Evolutionary conservation across 805 yeast genomes (phyloP).

Genomic region (Monosporozyma solicola): DNA sequence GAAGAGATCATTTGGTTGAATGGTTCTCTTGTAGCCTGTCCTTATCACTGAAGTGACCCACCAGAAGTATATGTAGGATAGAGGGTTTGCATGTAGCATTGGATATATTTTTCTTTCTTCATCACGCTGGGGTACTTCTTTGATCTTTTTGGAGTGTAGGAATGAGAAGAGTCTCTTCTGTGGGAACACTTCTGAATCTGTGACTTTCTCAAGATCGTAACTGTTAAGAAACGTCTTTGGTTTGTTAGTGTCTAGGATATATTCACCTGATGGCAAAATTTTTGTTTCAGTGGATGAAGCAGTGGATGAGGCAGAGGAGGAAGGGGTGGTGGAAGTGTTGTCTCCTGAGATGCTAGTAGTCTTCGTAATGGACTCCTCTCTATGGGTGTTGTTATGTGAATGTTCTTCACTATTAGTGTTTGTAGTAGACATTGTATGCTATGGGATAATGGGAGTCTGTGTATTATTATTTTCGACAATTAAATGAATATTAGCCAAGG

Average conservation of each 20-base stretch:
- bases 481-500: no score
- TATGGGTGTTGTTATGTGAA: background rate
- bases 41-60: conserved; percentile 59
- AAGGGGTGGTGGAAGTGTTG: background rate
- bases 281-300: background rate
- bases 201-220: conserved; percentile 30
- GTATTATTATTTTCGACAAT: no score
- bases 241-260: conserved; percentile 20
- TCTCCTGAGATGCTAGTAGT: background rate
- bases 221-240: conserved; percentile 27
- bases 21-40: conserved; percentile 64
- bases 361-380: background rate
- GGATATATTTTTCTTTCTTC: conserved; percentile 47
- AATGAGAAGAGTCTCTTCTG: conserved; percentile 46
- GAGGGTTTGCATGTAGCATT: conserved; percentile 33
- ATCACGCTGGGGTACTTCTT: conserved; percentile 38
- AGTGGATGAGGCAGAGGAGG: background rate
- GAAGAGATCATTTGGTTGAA: conserved; percentile 55
- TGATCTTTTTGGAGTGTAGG: conserved; percentile 40
- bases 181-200: conserved; percentile 27
- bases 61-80: conserved; percentile 46
- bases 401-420: background rate
- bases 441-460: no score
- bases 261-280: conserved; percentile 18
- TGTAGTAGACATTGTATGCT: background rate